These are phyloP conservation scores for Lachnellula occidentalis DNA, from an alignment of 2,329 filamentous ascomycete species.

Conservation along the genomic window DNA sequence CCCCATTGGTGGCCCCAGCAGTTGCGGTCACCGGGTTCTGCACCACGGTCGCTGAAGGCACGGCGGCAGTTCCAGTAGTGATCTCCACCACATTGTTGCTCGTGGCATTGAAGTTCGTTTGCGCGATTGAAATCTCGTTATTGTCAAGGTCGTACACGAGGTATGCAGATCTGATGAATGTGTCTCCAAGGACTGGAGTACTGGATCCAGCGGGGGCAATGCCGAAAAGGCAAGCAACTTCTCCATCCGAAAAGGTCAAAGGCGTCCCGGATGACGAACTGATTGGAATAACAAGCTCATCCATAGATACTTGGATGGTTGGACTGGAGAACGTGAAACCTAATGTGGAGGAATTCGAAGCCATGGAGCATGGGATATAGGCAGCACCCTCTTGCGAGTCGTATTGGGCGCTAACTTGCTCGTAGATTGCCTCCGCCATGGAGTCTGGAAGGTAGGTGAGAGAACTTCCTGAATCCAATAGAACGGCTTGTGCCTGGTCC, in stretches of 20 bases:
- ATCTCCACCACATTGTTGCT: conserved; percentile 50
- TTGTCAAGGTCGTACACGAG: conserved; percentile 70
- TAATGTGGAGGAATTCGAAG: conserved; percentile 37
- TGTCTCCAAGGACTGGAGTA: conserved; percentile 64
- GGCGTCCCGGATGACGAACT: conserved; percentile 39
- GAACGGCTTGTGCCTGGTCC: conserved; percentile 52
- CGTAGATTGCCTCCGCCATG: conserved; percentile 50
- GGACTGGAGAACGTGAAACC: conserved; percentile 51
- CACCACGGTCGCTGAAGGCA: conserved; percentile 51
- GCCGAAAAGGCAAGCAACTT: conserved; percentile 59
- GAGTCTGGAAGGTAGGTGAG: conserved; percentile 60
- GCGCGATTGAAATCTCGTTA: conserved; percentile 65
- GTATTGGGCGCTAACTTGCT: conserved; percentile 54
- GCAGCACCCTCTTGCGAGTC: conserved; percentile 47
- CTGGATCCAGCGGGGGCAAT: conserved; percentile 52
- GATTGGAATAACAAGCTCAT: conserved; percentile 54
- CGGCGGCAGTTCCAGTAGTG: conserved; percentile 38
- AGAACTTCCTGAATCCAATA: conserved; percentile 67
- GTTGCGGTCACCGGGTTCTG: conserved; percentile 45
- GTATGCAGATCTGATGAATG: conserved; percentile 69
- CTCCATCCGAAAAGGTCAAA: conserved; percentile 48
- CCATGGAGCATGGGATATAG: conserved; percentile 55
- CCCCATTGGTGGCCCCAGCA: conserved; percentile 15
- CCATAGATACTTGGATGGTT: conserved; percentile 49
- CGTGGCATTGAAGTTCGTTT: conserved; percentile 57